These are phyloP conservation scores for Aspergillus sp. DNA, from an alignment of 2,329 filamentous ascomycete species.

Conservation along the genomic window DNA sequence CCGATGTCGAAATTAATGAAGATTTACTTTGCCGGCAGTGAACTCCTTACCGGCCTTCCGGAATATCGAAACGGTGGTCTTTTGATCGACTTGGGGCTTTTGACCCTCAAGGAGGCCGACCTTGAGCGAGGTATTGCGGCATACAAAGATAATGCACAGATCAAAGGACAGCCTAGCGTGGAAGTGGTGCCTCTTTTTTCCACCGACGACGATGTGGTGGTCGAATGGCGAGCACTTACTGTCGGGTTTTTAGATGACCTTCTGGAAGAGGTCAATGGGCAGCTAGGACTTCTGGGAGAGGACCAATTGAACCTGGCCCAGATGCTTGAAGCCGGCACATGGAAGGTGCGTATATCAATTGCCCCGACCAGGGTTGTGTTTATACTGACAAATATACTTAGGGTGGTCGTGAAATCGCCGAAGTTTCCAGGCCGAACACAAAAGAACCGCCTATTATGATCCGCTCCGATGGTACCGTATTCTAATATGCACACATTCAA, in stretches of 20 bases:
- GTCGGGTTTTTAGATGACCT: conserved; percentile 74
- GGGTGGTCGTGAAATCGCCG: conserved; percentile 94
- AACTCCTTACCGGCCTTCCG: conserved; percentile 81
- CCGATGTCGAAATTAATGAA: conserved; percentile 81
- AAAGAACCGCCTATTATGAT: conserved; percentile 97
- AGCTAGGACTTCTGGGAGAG: conserved; percentile 66
- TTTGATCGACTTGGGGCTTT: conserved; percentile 78
- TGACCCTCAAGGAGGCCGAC: conserved; percentile 72
- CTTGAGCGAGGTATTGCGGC: conserved; percentile 68
- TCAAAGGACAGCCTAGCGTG: conserved; percentile 69
- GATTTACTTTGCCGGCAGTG: conserved; percentile 76
- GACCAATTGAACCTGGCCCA: conserved; percentile 77
- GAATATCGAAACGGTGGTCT: conserved; percentile 92
- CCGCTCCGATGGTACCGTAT: conserved; percentile 92
- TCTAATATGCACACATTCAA: conserved; percentile 54
- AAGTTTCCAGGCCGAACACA: conserved; percentile 92
- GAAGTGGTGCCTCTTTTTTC: conserved; percentile 74
- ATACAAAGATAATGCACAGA: conserved; percentile 69
- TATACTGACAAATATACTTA: conserved; percentile 39
- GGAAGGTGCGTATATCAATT: conserved; percentile 71
- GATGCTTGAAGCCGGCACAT: conserved; percentile 91
- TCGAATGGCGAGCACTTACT: conserved; percentile 75
- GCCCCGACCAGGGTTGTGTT: conserved; percentile 5
- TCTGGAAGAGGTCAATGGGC: conserved; percentile 65
- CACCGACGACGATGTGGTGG: conserved; percentile 73